Conservation (phyloP, 768 basidiomycete species). For the Rubroboletus satanas region DNA sequence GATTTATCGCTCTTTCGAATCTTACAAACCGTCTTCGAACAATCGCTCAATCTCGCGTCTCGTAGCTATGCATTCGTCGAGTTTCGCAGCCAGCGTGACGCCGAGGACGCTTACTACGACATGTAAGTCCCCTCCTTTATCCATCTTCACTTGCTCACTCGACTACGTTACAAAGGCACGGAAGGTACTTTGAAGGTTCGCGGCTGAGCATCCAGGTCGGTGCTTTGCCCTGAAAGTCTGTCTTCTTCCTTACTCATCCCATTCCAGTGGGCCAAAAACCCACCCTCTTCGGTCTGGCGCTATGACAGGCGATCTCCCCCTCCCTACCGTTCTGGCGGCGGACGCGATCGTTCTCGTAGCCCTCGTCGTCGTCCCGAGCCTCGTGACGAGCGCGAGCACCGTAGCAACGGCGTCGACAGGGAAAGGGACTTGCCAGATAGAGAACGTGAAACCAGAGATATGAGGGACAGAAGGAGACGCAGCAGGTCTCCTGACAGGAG, state of each 20-base stretch:
- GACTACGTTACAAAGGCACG: slow-evolving; percentile 51
- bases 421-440: slow-evolving; percentile 31
- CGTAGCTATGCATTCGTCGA: slow-evolving; percentile 86
- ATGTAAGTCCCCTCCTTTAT: slow-evolving; percentile 48
- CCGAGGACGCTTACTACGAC: slow-evolving; percentile 80
- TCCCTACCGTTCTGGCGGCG: slow-evolving; percentile 34
- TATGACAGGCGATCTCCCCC: slow-evolving; percentile 56
- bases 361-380: slow-evolving; percentile 44
- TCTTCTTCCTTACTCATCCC: neutral
- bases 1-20: slow-evolving; percentile 35
- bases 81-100: slow-evolving; percentile 72
- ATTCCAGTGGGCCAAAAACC: slow-evolving; percentile 73
- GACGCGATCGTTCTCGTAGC: slow-evolving; percentile 51
- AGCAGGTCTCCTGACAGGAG: slow-evolving; percentile 48
- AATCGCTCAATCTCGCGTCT: slow-evolving; percentile 58
- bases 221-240: neutral
- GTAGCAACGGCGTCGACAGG: slow-evolving; percentile 37
- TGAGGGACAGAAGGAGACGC: slow-evolving; percentile 45
- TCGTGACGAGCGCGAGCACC: slow-evolving; percentile 38
- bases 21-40: slow-evolving; percentile 34
- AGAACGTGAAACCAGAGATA: slow-evolving; percentile 36
- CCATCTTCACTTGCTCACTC: slow-evolving; percentile 8
- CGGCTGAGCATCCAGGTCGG: slow-evolving; percentile 71
- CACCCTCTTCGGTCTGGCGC: slow-evolving; percentile 81
- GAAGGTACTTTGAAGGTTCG: slow-evolving; percentile 67